Conservation (phyloP, 2,329 filamentous ascomycete genomes). For the Plenodomus biglobosus region DNA sequence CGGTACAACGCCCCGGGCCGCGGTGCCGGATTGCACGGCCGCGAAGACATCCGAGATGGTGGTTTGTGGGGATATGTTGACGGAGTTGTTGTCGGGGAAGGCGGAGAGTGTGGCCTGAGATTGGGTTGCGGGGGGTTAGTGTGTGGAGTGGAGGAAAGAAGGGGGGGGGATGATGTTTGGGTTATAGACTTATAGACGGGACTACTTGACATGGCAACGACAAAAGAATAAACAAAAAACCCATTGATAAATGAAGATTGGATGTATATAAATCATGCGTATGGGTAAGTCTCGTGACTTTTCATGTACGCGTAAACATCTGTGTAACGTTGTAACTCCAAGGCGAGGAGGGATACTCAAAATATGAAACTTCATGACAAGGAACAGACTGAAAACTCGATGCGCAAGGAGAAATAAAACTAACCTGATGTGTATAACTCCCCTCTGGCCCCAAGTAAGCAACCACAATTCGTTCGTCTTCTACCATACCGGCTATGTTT, state of each 20-base stretch:
- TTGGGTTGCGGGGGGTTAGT: background rate
- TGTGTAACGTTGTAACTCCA: too few relatives aligned
- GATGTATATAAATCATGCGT: background rate
- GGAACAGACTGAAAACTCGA: background rate
- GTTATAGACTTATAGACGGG: too few relatives aligned
- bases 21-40: constrained; percentile 67
- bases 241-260: too few relatives aligned
- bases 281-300: background rate
- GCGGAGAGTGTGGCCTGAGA: constrained; percentile 57
- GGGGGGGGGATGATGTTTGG: too few relatives aligned
- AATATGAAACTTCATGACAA: background rate
- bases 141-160: background rate
- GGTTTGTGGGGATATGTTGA: constrained; percentile 45
- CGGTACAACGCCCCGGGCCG: constrained; percentile 78
- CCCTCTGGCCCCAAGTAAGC: constrained; percentile 66
- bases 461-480: constrained; percentile 36
- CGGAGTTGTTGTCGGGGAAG: constrained; percentile 45
- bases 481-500: constrained; percentile 19
- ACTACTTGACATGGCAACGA: background rate
- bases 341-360: background rate
- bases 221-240: background rate
- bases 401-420: constrained; percentile 7
- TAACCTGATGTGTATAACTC: constrained; percentile 72
- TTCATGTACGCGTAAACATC: background rate
- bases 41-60: constrained; percentile 72